These are phyloP conservation scores for Vitis hybrid DNA, from an alignment of 177 flowering plant species.

Conservation along the genomic window DNA sequence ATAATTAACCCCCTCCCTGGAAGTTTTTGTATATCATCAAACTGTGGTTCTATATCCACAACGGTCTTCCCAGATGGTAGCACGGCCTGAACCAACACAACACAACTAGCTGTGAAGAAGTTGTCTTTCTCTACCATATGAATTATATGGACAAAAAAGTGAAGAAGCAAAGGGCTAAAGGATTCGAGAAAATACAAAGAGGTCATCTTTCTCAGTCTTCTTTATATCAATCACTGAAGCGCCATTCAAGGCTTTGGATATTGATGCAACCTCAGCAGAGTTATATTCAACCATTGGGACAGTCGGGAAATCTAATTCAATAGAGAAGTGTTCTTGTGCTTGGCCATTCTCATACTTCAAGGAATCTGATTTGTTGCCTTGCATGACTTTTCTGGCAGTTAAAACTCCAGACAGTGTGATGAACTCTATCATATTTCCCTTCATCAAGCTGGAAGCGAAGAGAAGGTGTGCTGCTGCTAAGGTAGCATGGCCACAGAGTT, in stretches of 20 bases:
- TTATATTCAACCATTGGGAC: constrained; percentile 38
- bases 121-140: no score
- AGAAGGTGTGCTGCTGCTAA: constrained; percentile 76
- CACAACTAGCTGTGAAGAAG: not conserved
- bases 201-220: constrained; percentile 40
- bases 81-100: constrained; percentile 43
- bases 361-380: constrained; percentile 10
- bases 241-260: constrained; percentile 59
- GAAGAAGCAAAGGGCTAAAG: not conserved
- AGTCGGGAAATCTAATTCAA: constrained; percentile 73
- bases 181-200: constrained; percentile 39
- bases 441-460: constrained; percentile 44
- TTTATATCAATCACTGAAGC: constrained; percentile 43
- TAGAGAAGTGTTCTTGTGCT: constrained; percentile 25
- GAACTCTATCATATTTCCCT: constrained; percentile 52
- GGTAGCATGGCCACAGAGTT: constrained; percentile 87
- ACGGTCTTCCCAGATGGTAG: constrained; percentile 67
- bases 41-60: constrained; percentile 43
- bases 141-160: not conserved
- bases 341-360: constrained; percentile 25
- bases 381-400: constrained; percentile 56
- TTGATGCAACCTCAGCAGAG: constrained; percentile 31
- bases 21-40: constrained; percentile 49
- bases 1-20: constrained; percentile 64
- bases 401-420: constrained; percentile 62